Percentiles rank a stretch among this genome's conserved stretches.
Evolutionary conservation across 129 eudicot species (phyloP).

Genomic region (Saposhnikovia divaricata): DNA sequence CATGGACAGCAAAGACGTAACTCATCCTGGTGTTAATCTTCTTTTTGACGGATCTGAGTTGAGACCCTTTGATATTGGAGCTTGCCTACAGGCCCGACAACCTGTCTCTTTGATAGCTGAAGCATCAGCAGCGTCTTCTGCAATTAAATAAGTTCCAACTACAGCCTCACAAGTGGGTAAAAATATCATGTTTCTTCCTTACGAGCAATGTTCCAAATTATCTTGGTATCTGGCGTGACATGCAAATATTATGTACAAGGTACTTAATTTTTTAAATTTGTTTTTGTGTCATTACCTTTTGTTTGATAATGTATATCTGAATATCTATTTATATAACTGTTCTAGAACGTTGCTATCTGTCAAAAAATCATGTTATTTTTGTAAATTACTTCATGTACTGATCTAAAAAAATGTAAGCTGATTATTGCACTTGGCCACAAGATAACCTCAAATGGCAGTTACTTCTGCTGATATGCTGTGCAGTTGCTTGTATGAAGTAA

Average conservation of each 20-base stretch:
- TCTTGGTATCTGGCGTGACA: not conserved
- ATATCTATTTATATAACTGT: not conserved
- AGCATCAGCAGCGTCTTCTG: slow-evolving; percentile 79
- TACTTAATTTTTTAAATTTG: not conserved
- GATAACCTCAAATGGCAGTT: not conserved
- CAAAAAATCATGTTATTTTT: not conserved
- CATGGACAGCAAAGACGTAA: slow-evolving; percentile 66
- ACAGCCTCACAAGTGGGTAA: slow-evolving; percentile 16
- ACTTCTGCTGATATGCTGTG: not conserved
- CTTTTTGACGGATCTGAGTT: slow-evolving; percentile 84
- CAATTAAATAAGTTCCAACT: slow-evolving; percentile 38
- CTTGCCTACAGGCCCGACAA: slow-evolving; percentile 96
- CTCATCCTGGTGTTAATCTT: slow-evolving; percentile 85
- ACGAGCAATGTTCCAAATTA: not conserved
- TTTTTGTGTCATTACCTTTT: not conserved
- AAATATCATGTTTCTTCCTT: slow-evolving; percentile 16
- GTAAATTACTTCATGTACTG: not conserved
- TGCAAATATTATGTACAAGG: not conserved
- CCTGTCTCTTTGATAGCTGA: slow-evolving; percentile 83
- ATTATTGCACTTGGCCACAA: not conserved
- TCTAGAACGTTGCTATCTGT: not conserved
- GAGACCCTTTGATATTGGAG: slow-evolving; percentile 93
- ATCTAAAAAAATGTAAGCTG: not conserved
- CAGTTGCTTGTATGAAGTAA: not conserved
- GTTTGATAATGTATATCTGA: not conserved